Evolutionary conservation across 805 yeast species (phyloP), one percentile per base, ranked within the genome.

Genomic region (Candida quercuum): DNA sequence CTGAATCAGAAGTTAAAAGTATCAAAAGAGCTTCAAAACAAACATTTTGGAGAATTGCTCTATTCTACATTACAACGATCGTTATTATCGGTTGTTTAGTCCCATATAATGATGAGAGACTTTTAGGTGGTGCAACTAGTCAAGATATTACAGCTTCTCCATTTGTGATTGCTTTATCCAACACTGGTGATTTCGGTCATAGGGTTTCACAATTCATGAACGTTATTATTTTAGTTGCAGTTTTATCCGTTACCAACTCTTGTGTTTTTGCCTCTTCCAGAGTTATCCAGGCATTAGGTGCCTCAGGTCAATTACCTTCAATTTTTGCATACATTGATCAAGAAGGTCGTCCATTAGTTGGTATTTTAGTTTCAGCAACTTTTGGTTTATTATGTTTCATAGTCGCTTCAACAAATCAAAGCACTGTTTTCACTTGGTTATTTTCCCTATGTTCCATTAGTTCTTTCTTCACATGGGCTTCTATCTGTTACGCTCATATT

Each of bases 1-100:
- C 89, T 23, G 89, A 89, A 8, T 61, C 83, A 2, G 69, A 83
- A 38, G 93, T 91, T 26, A 69, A 71, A 35, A 89, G 91, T 30
- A 76, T 81, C 41, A 81, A 40, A 63, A 74, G 46, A 60, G 63
- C 47, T 57, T 68, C 56, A 67, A 84, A 83, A 60, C 89, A 85
- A 63, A 86, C 83, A 4, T 82, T 86, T 63, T 84, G 91, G 89
- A 72, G 93, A 62, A 79, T 85, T 40, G 63, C 79, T 13, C 58
- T 82, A 47, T 84, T 85, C 56, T 86, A 86, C 63, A 67, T 86
- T 56, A 63, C 71, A 10, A 67, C 79, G 43, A 72, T 62, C 55
- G 78, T 62, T 39, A 66, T 71, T 47, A 74, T 68, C 49, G 82
- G 88, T 30, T 75, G 83, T 49, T 66, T 86, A 40, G 93, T 86